These are phyloP conservation scores for Porogramme epimiltina DNA, from an alignment of 1,284 basidiomycete genomes.

Conservation along the genomic window DNA sequence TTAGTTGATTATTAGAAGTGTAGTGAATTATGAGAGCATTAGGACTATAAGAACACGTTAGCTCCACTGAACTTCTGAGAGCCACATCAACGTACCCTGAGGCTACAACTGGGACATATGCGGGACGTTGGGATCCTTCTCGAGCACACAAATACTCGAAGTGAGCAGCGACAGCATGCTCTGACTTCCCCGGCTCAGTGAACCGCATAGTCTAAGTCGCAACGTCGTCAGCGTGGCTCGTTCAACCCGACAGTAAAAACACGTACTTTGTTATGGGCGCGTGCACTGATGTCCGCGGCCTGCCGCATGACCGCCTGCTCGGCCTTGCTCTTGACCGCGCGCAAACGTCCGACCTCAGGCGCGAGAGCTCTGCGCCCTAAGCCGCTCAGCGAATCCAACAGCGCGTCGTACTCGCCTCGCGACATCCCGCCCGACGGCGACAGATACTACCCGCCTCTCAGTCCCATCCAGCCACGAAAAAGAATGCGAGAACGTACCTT, in stretches of 20 bases:
- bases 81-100: conserved; percentile 66
- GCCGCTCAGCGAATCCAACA: conserved; percentile 53
- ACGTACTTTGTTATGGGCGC: conserved; percentile 74
- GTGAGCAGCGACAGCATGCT: conserved; percentile 79
- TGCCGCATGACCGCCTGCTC: conserved; percentile 73
- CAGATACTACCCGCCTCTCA: conserved; percentile 46
- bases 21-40: conserved; percentile 93
- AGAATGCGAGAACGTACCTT: conserved; percentile 18
- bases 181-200: conserved; percentile 68
- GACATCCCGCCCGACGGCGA: conserved; percentile 33
- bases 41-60: conserved; percentile 45
- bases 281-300: conserved; percentile 77
- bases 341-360: conserved; percentile 61
- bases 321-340: conserved; percentile 69
- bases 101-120: conserved; percentile 95
- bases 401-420: conserved; percentile 48
- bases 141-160: conserved; percentile 87
- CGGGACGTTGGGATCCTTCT: conserved; percentile 79
- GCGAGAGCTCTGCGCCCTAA: conserved; percentile 52
- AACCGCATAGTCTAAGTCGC: conserved; percentile 78
- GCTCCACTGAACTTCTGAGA: too few relatives aligned
- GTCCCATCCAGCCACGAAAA: not conserved
- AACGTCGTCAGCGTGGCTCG: not conserved
- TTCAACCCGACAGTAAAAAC: not conserved
- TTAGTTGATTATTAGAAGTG: conserved; percentile 82